A percentile compares a stretch with the other conserved stretches of the same genome.
phyloP scores from a whole-genome alignment of 441 rosid genomes.

The Arabidopsis lyrata region DNA sequence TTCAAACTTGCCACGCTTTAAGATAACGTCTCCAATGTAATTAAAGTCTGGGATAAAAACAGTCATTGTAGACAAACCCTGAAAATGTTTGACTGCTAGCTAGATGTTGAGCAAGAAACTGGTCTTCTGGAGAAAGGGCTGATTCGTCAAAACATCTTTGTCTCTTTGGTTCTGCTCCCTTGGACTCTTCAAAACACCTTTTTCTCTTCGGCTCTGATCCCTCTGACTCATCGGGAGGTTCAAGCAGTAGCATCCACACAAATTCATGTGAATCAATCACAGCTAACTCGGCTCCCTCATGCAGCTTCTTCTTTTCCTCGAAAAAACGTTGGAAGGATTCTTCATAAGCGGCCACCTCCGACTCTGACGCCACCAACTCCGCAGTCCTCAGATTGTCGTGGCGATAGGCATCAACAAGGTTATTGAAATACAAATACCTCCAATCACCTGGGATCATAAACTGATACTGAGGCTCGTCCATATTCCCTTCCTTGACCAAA shows the following conservation, averaged over 20 bases:
- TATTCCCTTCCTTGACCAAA: no score
- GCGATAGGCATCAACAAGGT: background rate
- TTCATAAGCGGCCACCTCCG: background rate
- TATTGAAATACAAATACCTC: background rate
- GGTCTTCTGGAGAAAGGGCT: no score
- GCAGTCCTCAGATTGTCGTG: background rate
- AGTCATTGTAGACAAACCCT: no score
- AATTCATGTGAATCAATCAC: background rate
- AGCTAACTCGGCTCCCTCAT: background rate
- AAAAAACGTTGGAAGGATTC: background rate
- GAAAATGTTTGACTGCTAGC: no score
- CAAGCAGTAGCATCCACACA: background rate
- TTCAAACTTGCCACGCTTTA: no score
- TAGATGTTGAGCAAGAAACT: no score
- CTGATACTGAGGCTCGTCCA: background rate
- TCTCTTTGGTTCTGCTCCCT: no score
- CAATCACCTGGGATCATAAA: background rate
- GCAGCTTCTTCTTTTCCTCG: background rate
- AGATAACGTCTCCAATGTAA: no score
- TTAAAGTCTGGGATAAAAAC: no score
- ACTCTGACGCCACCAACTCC: background rate
- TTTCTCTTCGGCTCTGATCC: background rate
- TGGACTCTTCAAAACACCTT: no score
- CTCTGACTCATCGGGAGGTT: background rate
- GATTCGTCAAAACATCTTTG: no score